Evolutionary conservation across 129 eudicot species (phyloP).

Genomic region (Flaveria ramosissima): DNA sequence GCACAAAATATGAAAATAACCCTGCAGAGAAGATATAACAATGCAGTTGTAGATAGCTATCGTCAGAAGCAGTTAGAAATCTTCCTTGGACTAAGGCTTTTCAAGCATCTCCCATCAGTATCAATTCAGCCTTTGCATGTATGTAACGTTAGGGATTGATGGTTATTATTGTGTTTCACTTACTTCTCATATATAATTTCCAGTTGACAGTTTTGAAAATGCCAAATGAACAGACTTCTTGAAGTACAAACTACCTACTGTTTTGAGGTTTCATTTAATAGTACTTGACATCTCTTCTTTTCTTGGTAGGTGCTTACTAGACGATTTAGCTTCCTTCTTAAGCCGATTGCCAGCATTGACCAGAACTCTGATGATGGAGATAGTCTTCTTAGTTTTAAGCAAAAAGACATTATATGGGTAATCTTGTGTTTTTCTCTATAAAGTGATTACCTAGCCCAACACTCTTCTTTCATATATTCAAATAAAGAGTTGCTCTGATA

Average conservation of each 20-base stretch:
- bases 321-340: slow-evolving; percentile 72
- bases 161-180: background rate
- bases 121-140: slow-evolving; percentile 66
- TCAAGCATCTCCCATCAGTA: slow-evolving; percentile 85
- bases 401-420: slow-evolving; percentile 81
- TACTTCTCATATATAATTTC: slow-evolving; percentile 9
- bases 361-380: slow-evolving; percentile 60
- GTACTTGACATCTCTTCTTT: slow-evolving; percentile 25
- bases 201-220: background rate
- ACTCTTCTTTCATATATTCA: background rate
- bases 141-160: slow-evolving; percentile 36
- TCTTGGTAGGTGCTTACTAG: slow-evolving; percentile 71
- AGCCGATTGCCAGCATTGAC: slow-evolving; percentile 71
- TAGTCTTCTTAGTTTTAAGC: slow-evolving; percentile 71
- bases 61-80: slow-evolving; percentile 94
- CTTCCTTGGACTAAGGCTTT: slow-evolving; percentile 84
- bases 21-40: slow-evolving; percentile 88
- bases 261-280: slow-evolving; percentile 7
- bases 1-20: slow-evolving; percentile 93
- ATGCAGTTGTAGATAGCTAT: slow-evolving; percentile 85
- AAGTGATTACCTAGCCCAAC: background rate
- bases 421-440: slow-evolving; percentile 26
- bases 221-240: slow-evolving; percentile 15
- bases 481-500: background rate
- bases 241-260: background rate